These are phyloP conservation scores for Eutypa lata DNA, from an alignment of 2,329 filamentous ascomycete species.

Conservation along the genomic window DNA sequence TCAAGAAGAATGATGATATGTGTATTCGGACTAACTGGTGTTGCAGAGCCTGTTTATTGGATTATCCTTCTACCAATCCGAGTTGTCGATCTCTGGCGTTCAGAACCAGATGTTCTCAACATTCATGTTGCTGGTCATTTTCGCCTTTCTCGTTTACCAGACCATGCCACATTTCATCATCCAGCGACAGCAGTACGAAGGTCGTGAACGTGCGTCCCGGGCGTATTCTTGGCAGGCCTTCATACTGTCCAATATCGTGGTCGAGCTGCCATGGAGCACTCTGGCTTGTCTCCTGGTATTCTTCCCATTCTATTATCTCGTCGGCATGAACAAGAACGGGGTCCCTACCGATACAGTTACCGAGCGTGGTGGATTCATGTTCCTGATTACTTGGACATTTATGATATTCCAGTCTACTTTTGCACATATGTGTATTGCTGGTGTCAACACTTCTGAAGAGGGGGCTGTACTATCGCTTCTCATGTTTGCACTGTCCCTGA, in stretches of 20 bases:
- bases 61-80: constrained; percentile 62
- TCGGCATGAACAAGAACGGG: constrained; percentile 43
- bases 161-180: constrained; percentile 76
- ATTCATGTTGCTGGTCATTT: constrained; percentile 75
- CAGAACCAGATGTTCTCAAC: constrained; percentile 72
- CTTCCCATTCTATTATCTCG: constrained; percentile 66
- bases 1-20: neutral
- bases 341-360: constrained; percentile 35
- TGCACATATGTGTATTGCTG: constrained; percentile 70
- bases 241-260: constrained; percentile 66
- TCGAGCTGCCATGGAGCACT: constrained; percentile 70
- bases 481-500: constrained; percentile 56
- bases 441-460: constrained; percentile 65
- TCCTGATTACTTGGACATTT: constrained; percentile 63
- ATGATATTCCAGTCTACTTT: constrained; percentile 72
- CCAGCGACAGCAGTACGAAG: constrained; percentile 72
- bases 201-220: constrained; percentile 71
- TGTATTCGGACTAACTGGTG: constrained; percentile 25
- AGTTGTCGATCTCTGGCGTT: constrained; percentile 56
- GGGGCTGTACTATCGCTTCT: constrained; percentile 61
- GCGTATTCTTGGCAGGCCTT: constrained; percentile 75
- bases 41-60: constrained; percentile 62
- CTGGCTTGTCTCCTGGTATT: constrained; percentile 62
- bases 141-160: constrained; percentile 66
- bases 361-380: constrained; percentile 61